Percentiles rank a stretch among this genome's conserved stretches.
Evolutionary conservation across 2,329 filamentous ascomycete species (phyloP).

Genomic region (Xenosphaeropsis pyriputrescens): DNA sequence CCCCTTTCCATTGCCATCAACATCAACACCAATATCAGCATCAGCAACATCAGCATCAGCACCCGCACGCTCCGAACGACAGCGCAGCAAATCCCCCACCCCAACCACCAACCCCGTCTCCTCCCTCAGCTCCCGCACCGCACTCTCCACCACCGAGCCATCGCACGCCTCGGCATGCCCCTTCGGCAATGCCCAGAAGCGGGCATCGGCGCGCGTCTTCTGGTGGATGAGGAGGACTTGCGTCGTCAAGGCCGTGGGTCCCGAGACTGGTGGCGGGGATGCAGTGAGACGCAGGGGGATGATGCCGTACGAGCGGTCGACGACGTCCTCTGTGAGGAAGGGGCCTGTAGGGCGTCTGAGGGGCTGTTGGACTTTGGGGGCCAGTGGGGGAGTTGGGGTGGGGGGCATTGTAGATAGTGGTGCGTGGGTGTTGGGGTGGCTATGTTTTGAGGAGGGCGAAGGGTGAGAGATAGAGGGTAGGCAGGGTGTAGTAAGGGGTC

Average conservation of each 20-base stretch:
- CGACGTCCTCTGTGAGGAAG: not conserved
- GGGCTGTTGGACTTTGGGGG: too few species aligned
- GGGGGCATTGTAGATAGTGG: too few species aligned
- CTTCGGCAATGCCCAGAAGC: slow-evolving; percentile 9
- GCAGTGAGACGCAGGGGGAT: slow-evolving; percentile 4
- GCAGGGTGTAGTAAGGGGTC: too few species aligned
- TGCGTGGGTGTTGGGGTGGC: too few species aligned
- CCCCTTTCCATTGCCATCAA: too few species aligned
- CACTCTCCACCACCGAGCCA: slow-evolving; percentile 1
- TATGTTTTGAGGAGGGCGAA: too few species aligned
- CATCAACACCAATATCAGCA: slow-evolving; percentile 1
- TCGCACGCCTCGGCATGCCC: slow-evolving; percentile 7
- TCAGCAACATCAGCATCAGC: not conserved
- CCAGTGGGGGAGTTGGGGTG: too few species aligned
- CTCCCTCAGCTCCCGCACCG: slow-evolving; percentile 6
- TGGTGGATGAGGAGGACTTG: slow-evolving; percentile 8
- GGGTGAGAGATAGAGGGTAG: too few species aligned
- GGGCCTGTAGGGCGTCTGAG: too few species aligned
- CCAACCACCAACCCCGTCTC: slow-evolving; percentile 5
- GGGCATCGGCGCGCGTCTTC: slow-evolving; percentile 1
- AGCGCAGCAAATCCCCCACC: slow-evolving; percentile 1
- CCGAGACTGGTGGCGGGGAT: not conserved
- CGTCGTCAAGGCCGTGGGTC: slow-evolving; percentile 3
- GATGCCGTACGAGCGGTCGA: slow-evolving; percentile 10
- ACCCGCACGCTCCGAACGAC: not conserved